A percentile compares a stretch with the other conserved stretches of the same genome.
Conservation (phyloP, 208 protist genomes). For the Strigomonas culicis region DNA sequence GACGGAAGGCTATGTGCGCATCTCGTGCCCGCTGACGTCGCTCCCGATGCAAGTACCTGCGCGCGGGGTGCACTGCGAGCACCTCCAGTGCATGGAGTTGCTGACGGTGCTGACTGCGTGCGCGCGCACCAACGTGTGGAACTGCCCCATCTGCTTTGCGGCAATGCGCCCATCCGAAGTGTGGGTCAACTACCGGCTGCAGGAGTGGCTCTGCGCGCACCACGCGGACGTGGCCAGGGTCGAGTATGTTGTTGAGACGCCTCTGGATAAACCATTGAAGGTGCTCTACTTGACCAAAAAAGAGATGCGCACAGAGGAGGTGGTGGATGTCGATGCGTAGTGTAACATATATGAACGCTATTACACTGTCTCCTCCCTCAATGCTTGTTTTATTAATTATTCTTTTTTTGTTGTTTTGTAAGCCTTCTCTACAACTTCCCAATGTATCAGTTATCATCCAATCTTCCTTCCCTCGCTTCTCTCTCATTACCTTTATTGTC, state of each 20-base stretch:
- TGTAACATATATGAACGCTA: no score
- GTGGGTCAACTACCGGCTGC: constrained; percentile 68
- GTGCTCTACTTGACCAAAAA: not conserved
- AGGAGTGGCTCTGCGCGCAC: constrained; percentile 60
- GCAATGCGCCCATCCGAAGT: constrained; percentile 55
- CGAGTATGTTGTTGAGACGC: constrained; percentile 59
- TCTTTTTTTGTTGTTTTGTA: constrained; percentile 1
- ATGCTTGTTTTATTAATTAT: no score
- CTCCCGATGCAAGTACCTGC: constrained; percentile 58
- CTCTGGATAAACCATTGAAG: constrained; percentile 1
- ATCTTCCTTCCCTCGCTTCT: no score
- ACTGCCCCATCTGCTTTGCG: constrained; percentile 75
- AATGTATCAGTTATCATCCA: no score
- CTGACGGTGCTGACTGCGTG: constrained; percentile 54
- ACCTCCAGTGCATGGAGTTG: constrained; percentile 84
- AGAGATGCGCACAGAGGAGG: not conserved
- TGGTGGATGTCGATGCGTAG: not conserved
- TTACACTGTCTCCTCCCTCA: no score
- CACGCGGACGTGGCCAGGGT: constrained; percentile 22
- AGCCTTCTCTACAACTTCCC: no score
- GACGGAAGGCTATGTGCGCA: constrained; percentile 42
- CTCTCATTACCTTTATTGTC: no score
- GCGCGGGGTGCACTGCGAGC: constrained; percentile 57
- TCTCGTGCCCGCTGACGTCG: constrained; percentile 64
- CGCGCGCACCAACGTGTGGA: constrained; percentile 71